Conservation (phyloP, 2,329 filamentous ascomycete species). For the Sporothrix luriei region DNA sequence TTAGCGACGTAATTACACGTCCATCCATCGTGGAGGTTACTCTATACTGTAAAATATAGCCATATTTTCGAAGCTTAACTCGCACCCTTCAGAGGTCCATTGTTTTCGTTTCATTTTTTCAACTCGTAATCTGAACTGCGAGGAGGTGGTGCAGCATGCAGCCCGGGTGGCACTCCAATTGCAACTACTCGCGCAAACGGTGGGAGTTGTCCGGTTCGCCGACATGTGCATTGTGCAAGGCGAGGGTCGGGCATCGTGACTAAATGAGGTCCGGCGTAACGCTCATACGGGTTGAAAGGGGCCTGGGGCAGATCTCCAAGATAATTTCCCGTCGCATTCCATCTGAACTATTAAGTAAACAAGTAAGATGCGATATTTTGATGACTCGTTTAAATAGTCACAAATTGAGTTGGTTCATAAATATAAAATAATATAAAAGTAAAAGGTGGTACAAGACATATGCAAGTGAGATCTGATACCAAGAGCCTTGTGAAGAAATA, state of each 20-base stretch:
- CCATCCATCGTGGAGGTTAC: too few species aligned
- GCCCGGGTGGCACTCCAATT: neutral
- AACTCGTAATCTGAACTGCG: too few species aligned
- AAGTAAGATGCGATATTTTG: neutral
- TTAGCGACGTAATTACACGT: too few species aligned
- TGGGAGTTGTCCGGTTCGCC: neutral
- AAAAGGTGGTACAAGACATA: too few species aligned
- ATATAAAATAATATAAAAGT: neutral
- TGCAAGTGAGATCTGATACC: too few species aligned
- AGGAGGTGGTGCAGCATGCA: neutral
- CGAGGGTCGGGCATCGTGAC: neutral
- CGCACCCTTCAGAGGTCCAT: too few species aligned
- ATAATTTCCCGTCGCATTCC: constrained; percentile 10
- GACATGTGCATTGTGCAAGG: constrained; percentile 3
- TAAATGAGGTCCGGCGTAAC: neutral
- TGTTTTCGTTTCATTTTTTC: too few species aligned
- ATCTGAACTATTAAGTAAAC: neutral
- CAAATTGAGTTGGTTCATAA: neutral
- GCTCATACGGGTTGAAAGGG: neutral
- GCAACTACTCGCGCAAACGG: neutral
- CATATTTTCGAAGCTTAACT: too few species aligned
- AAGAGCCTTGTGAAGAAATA: too few species aligned
- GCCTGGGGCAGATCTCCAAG: neutral
- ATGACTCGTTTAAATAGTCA: neutral
- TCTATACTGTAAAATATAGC: too few species aligned